Evolutionary conservation across 1,284 basidiomycete genomes (phyloP), one percentile per base, ranked within the genome.

Genomic region (Cryptococcus jaspeensis): DNA sequence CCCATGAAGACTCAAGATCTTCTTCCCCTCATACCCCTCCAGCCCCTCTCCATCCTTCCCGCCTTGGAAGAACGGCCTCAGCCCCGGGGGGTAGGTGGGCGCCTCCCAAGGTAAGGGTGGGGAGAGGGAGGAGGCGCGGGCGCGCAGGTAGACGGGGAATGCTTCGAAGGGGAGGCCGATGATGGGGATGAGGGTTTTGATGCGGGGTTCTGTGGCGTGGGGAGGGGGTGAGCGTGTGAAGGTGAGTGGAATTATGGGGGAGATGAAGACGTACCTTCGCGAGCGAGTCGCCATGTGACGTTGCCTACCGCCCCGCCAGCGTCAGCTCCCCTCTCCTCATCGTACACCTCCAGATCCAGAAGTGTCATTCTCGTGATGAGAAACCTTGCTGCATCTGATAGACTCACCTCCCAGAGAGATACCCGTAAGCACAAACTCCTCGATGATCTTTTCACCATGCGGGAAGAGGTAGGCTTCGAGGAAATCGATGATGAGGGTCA

Each of bases 401-500:
- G 62, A n/a, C 68, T 62, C 55, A 62, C 76, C 82, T 11, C 82
- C 82, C 0, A 84, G 74, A 3, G 78, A 80, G 53, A 81, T 77
- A 7, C 82, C 82, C 0, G 80, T 79, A 15, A 77, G 71, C 37
- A 85, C 84, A 85, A 86, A 94, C 58, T 85, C 81, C 3, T 78
- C 80, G 41, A 95, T 83, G 5, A 66, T 72, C 12, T 84, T 80
- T 62, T 92, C 86, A 13, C 80, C 85, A 20, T 79, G 68, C 0
- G 90, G 90, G 70, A 88, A 95, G 22, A 95, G 76, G 72, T 87
- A 89, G 1, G 85, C 72, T 0, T 87, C 84, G 2, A 95, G 80
- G 69, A 90, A 88, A 71, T 92, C 88, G 60, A 93, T 87, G 56
- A 95, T 72, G 75, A 88, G 86, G 0, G 86, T 86, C 8, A 90